A percentile compares a stretch with the other conserved stretches of the same genome.
These are phyloP conservation scores for Teratosphaeriaceae sp. DNA, from an alignment of 2,329 filamentous ascomycete species.

Conservation along the genomic window DNA sequence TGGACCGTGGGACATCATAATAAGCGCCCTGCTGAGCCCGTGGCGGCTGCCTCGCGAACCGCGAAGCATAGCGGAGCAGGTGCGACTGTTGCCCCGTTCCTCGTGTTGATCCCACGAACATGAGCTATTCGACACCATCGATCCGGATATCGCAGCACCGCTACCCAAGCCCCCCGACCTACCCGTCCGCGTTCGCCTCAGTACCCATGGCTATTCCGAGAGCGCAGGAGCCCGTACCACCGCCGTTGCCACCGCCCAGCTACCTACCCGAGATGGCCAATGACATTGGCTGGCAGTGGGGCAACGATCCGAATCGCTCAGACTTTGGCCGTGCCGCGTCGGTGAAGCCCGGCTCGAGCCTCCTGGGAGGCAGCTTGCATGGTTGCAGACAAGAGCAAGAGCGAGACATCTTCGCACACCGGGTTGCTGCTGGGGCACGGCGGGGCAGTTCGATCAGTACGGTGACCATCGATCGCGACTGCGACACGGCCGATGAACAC, in stretches of 20 bases:
- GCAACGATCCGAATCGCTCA: constrained; percentile 46
- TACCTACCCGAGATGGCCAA: constrained; percentile 51
- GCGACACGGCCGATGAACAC: constrained; percentile 22
- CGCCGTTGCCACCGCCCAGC: constrained; percentile 58
- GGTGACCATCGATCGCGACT: constrained; percentile 23
- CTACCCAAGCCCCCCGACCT: constrained; percentile 31
- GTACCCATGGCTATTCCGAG: constrained; percentile 59
- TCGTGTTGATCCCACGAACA: constrained; percentile 6
- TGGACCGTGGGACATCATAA: neutral
- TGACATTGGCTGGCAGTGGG: constrained; percentile 59
- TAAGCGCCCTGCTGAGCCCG: neutral
- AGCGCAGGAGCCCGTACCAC: constrained; percentile 48
- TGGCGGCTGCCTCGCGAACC: constrained; percentile 1
- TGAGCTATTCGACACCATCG: constrained; percentile 24
- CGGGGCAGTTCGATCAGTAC: constrained; percentile 35
- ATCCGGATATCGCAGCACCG: constrained; percentile 32
- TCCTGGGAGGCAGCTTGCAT: constrained; percentile 29
- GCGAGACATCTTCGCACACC: constrained; percentile 20
- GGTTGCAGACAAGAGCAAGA: constrained; percentile 19
- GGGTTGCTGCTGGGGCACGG: constrained; percentile 25
- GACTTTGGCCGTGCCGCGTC: constrained; percentile 35
- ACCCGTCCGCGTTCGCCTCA: constrained; percentile 35
- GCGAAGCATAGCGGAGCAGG: neutral
- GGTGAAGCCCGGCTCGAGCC: constrained; percentile 42
- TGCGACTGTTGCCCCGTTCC: neutral